Conservation (phyloP, 352 stramenopile genomes). For the Phytophthora sansomeana region DNA sequence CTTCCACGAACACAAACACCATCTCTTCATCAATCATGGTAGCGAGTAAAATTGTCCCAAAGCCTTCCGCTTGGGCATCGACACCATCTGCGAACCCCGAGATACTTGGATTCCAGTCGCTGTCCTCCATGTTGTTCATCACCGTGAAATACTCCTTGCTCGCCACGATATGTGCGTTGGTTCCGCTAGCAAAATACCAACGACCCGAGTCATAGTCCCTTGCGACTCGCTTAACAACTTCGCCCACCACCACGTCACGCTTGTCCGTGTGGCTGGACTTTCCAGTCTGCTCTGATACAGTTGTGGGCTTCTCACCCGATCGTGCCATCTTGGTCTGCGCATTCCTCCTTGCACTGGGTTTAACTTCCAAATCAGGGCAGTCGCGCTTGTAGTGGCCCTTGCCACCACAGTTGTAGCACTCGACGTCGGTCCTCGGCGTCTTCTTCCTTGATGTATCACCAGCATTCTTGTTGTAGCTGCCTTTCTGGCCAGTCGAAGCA, state of each 20-base stretch:
- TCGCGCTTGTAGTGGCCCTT: not conserved
- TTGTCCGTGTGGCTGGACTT: not conserved
- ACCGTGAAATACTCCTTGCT: slow-evolving; percentile 28
- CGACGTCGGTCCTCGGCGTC: not conserved
- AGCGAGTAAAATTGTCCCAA: slow-evolving; percentile 17
- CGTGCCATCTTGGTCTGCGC: slow-evolving; percentile 9
- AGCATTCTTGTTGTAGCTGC: not conserved
- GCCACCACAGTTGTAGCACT: not conserved
- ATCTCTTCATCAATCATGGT: slow-evolving; percentile 23
- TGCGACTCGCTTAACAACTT: not conserved
- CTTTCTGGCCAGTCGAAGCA: not conserved
- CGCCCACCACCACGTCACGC: not conserved
- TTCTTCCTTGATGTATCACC: too few relatives aligned
- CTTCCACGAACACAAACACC: slow-evolving; percentile 15
- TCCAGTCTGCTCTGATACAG: too few relatives aligned
- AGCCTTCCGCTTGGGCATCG: slow-evolving; percentile 16
- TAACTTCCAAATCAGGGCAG: not conserved
- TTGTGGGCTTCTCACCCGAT: not conserved
- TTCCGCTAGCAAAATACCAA: slow-evolving; percentile 30
- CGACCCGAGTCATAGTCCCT: slow-evolving; percentile 3
- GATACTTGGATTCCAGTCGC: slow-evolving; percentile 16
- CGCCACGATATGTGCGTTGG: slow-evolving; percentile 20
- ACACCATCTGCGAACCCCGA: slow-evolving; percentile 11
- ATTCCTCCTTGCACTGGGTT: not conserved
- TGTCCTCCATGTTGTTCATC: slow-evolving; percentile 20